Base-by-base conservation (phyloP, 2,329 filamentous ascomycete genomes). In the Aureobasidium sp. region DNA sequence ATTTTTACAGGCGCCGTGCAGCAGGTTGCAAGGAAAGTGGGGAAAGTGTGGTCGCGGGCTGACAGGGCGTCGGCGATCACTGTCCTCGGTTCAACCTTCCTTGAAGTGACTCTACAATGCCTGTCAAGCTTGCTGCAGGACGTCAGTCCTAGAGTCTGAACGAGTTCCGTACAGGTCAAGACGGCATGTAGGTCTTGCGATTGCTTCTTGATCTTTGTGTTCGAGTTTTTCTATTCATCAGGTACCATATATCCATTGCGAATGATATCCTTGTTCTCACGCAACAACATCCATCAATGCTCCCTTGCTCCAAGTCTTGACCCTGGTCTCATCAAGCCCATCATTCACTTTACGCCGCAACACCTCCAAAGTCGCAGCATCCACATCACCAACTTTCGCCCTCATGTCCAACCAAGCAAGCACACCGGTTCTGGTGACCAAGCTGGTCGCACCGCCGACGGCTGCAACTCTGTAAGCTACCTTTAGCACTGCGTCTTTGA, bases 361-460 rank as follows among this genome's bases (percentile, higher is more conserved):
- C 0, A 71, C 76, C 56, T 71, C 75, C 48, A 81, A 70, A 21
- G 81, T 67, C 16, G 72, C 70, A 0, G 67, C 69, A 58, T 79
- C 77, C 14, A 77, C 74, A 39, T 68, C 66, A 47, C 71, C 74
- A 3, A 72, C 68, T 3, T 75, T 76, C 30, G 78, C 66, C 61
- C 81, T 80, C 55, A 79, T 78, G 55, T 84, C 77, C 7, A 91
- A 74, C 90, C 89, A 95, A 59, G 79, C 84, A 50, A 91, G 66
- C 17, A 86, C 72, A 14, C 86, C 88, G 38, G 85, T 83, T 54
- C 90, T 76, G 1, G 89, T 94, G 32, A 89, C 77, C 40, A 95
- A 73, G n/a, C 86, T 91, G 4, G 84, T 87, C 66, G 86, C 88
- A 1, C 87, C 89, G 1, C 79, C 83, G 25, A 90, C 79, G 40